Evolutionary conservation across 2,329 filamentous ascomycete species (phyloP), one percentile per base, ranked within the genome.

Genomic region (Epichloe uncinata): DNA sequence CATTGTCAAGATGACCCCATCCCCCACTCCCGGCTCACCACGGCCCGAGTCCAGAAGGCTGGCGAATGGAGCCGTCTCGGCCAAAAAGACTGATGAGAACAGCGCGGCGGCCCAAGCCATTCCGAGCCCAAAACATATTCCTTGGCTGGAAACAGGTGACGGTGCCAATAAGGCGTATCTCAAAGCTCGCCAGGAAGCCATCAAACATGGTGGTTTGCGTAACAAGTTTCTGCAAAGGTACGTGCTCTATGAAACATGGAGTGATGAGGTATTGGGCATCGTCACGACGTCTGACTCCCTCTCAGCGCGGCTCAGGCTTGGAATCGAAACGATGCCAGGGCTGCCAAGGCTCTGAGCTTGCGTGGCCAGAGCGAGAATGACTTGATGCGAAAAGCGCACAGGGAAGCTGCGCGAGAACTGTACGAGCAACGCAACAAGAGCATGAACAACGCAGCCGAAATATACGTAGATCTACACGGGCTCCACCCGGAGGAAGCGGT

Each of bases 141-240:
- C 93, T 0, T 98, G 93, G 93, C 72, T 97, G 4, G 91, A 96
- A 67, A 97, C 93, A 2, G 93, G 93, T 20, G 83, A 91, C 48
- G 81, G 80, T 55, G 87, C 87, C 56, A 97, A 98, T 66, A 89
- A 90, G 67, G 84, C 88, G 22, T 98, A 98, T 65, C 79, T 98
- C 57, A 95, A 95, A 69, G 88, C 90, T 57, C 84, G 93, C 48
- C 86, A 90, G 61, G 91, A 97, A 68, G 93, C 93, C 51, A 95
- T 98, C 65, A 95, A 95, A 69, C 93, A 98, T 64, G 93, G 93
- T 57, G 93, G 90, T 58, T 79, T 96, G 63, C 81, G 93, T 55
- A 98, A 97, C 66, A 97, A 97, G 65, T 98, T 97, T 60, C 69
- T 98, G 49, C 91, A 96, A 67, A 95, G 87, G 87, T 91, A 69